Evolutionary conservation across 2,329 filamentous ascomycete genomes (phyloP).

Genomic region (Tympanopsis confertula): DNA sequence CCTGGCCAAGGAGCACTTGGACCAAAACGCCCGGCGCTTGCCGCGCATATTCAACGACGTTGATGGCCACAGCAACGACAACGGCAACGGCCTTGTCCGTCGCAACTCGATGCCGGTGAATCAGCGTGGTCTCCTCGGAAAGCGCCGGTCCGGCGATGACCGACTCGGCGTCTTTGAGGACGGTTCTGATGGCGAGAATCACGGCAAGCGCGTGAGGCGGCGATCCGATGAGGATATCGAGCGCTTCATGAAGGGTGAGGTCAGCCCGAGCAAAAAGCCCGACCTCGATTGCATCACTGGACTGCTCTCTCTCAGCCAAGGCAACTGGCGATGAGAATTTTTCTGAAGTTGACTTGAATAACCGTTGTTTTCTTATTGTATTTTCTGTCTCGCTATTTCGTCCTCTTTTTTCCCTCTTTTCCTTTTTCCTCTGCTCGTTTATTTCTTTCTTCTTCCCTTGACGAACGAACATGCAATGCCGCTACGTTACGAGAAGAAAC

Average conservation of each 20-base stretch:
- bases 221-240: conserved; percentile 50
- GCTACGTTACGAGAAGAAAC: conserved; percentile 13
- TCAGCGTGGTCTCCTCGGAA: no score
- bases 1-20: no score
- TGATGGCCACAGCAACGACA: conserved; percentile 5
- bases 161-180: conserved; percentile 9
- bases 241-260: conserved; percentile 58
- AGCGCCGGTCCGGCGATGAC: conserved; percentile 13
- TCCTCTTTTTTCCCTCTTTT: conserved; percentile 3
- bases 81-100: conserved; percentile 3
- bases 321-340: conserved; percentile 62
- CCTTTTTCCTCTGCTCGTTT: conserved; percentile 3
- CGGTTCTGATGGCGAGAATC: conserved; percentile 19
- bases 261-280: conserved; percentile 60
- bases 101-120: no score
- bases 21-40: no score
- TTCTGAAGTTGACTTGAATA: conserved; percentile 1
- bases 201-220: conserved; percentile 19
- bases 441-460: conserved; percentile 2
- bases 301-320: conserved; percentile 78
- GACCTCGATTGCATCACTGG: conserved; percentile 85
- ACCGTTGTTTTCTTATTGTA: no score
- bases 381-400: conserved; percentile 2
- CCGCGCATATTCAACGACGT: no score
- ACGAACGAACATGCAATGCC: conserved; percentile 7